Percentiles rank a stretch among this genome's conserved stretches.
Evolutionary conservation across 2,329 filamentous ascomycete species (phyloP).

Genomic region (Rhexocercosporidium sp.): DNA sequence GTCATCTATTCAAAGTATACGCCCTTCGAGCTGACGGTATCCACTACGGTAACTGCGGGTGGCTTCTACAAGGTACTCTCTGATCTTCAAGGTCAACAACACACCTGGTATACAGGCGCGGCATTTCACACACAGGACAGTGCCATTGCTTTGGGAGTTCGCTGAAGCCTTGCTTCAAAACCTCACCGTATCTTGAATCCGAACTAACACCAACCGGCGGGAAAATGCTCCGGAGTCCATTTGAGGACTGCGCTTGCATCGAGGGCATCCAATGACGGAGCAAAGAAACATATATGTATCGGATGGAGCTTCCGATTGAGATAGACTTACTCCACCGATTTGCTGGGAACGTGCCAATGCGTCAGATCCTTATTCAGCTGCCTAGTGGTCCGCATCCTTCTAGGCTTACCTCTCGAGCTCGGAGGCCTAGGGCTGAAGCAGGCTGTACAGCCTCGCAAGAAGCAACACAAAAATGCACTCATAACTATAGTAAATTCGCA

Average conservation of each 20-base stretch:
- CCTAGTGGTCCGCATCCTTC: not conserved
- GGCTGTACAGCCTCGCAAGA: conserved; percentile 4
- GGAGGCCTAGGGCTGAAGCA: conserved; percentile 8
- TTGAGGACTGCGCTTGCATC: conserved; percentile 1
- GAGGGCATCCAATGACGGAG: conserved; percentile 9
- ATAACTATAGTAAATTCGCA: not conserved
- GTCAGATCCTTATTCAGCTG: conserved; percentile 10
- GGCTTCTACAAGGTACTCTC: conserved; percentile 51
- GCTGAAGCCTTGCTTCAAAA: conserved; percentile 34
- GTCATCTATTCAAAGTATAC: conserved; percentile 28
- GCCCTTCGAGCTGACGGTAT: conserved; percentile 36
- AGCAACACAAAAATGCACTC: not conserved
- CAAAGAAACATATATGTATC: not conserved
- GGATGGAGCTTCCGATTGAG: not conserved
- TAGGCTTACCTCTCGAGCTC: not conserved
- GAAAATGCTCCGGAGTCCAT: not conserved
- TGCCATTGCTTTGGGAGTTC: conserved; percentile 20
- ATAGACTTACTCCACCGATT: not conserved
- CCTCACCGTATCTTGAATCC: conserved; percentile 20
- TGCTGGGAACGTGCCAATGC: not conserved
- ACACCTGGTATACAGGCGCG: conserved; percentile 53
- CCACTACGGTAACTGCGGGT: conserved; percentile 42
- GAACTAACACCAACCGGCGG: not conserved
- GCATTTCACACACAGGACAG: conserved; percentile 44
- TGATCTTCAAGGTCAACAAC: conserved; percentile 49